Evolutionary conservation across 768 basidiomycete genomes (phyloP), one percentile per base, ranked within the genome.

Genomic region (Coprinopsis marcescibilis): DNA sequence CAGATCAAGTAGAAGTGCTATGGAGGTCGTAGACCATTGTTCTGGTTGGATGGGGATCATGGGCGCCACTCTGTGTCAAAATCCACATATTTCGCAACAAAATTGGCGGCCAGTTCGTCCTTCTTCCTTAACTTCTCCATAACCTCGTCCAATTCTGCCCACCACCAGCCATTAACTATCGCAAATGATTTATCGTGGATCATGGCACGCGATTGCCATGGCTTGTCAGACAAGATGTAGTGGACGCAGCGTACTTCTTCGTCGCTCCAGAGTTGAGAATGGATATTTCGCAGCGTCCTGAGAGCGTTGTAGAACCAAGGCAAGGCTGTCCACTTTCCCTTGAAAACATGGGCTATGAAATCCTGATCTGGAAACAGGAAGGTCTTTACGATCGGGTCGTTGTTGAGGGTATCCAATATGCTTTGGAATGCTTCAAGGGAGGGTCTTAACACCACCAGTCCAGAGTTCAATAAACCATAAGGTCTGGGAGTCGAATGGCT

Each of bases 241-340:
- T 95, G 93, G 17, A 94, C 67, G 58, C 90, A 88, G 48, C 83
- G 80, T 27, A 94, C 81, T 62, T 92, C 85, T 3, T 83, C 79
- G 58, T 96, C 91, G 35, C 76, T 68, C 95, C 95, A 99, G 55
- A 91, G 59, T 26, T 73, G 60, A 29, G 73, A 63, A 64, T 99
- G 96, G 30, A 82, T 72, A 25, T 70, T 58, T 36, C 85, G 75
- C 55, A 91, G 63, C n/a, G 93, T 88, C 67, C 91, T 93, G 52
- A 98, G 72, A 0, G 92, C 93, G 57, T 99, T 99, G 64, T 92
- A 94, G 51, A 81, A 81, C 81, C 88, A 96, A 1, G 83, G 77
- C 32, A 95, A 65, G 3, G 88, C 83, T 44, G 70, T 75, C 88
- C 89, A 93, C 60, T 64, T 80, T 14, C 84, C 85, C 46, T 73